Base-by-base conservation (phyloP, 2,329 filamentous ascomycete genomes). In the Colletotrichum sp. region DNA sequence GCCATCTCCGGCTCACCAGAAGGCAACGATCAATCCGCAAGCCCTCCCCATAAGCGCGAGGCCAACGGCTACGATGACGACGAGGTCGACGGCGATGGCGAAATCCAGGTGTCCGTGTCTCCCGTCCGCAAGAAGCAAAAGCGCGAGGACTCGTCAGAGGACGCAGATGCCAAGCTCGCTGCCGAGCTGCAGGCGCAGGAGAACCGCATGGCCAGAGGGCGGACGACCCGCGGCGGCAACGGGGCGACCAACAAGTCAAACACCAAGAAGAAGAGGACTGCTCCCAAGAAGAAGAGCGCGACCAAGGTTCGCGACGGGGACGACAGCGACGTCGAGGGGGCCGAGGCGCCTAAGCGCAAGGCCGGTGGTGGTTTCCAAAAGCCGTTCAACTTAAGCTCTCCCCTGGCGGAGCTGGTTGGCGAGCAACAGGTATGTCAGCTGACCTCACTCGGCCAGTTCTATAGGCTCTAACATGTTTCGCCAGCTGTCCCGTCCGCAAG, bases 331-430 rank as follows among this genome's bases (percentile, higher is more conserved):
- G 83, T 93, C 11, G 91, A 91, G 13, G 90, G 88, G 6, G 92
- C 89, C 59, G 92, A 85, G 85, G 90, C 79, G 75, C 87, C 81
- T 13, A 93, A 94, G 86, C 92, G 94, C 77, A 98, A 96, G 80
- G 94, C 95, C 24, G 95, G 95, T 2, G 95, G 96, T 43, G 97
- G 96, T 5, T 99, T 99, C 81, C 95, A 98, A 87, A 96, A 96
- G 85, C 93, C 93, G 1, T 94, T 96, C 83, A 90, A 90, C 73
- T 90, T 97, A 62, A 95, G 93, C 77, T 87, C 88, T 66, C 89
- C 93, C 15, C 88, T 97, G 27, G 89, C 92, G 2, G 91, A 92
- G 72, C 86, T 97, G 24, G 90, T 93, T 70, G 93, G 93, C 61
- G 93, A 94, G 80, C 86, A 90, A 16, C 90, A 90, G 84, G 92